These are phyloP conservation scores for Nymphaea thermarum DNA, from an alignment of 164 flowering plant genomes.

Conservation along the genomic window DNA sequence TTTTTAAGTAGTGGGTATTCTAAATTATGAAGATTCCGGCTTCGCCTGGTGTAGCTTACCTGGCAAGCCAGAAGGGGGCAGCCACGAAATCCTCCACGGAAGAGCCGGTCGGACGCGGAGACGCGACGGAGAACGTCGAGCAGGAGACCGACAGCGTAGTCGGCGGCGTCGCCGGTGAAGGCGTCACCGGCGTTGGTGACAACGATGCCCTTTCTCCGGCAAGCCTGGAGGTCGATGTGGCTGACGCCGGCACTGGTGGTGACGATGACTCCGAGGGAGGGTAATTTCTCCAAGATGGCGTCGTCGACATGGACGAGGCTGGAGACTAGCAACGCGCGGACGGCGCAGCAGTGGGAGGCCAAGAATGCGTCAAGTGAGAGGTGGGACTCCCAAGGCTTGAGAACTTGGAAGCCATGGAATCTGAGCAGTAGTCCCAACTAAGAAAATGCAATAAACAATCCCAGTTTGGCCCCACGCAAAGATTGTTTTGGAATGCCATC, in stretches of 20 bases:
- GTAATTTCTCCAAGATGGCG: slow-evolving; percentile 19
- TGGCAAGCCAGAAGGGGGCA: not conserved
- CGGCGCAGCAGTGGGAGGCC: slow-evolving; percentile 13
- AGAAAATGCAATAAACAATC: no score
- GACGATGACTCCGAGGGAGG: slow-evolving; percentile 32
- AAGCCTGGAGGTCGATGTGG: slow-evolving; percentile 52
- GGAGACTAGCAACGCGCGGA: slow-evolving; percentile 6
- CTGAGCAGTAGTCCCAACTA: no score
- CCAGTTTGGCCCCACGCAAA: no score
- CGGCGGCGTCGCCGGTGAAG: slow-evolving; percentile 41
- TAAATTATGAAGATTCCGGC: no score
- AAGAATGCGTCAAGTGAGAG: slow-evolving; percentile 18
- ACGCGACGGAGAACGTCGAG: slow-evolving; percentile 18
- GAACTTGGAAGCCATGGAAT: slow-evolving; percentile 3
- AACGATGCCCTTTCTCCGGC: slow-evolving; percentile 34
- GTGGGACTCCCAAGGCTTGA: slow-evolving; percentile 22
- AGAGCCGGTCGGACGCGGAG: slow-evolving; percentile 12
- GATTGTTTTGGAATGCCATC: no score
- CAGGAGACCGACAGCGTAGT: slow-evolving; percentile 29
- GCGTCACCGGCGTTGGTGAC: slow-evolving; percentile 34
- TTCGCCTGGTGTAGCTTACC: not conserved
- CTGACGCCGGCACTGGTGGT: slow-evolving; percentile 48
- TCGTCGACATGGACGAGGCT: slow-evolving; percentile 6
- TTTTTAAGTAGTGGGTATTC: no score
- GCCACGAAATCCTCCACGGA: slow-evolving; percentile 2